Evolutionary conservation across 176 grass and related monocot species (phyloP), one percentile per base, ranked within the genome.

Genomic region (Carex scoparia): DNA sequence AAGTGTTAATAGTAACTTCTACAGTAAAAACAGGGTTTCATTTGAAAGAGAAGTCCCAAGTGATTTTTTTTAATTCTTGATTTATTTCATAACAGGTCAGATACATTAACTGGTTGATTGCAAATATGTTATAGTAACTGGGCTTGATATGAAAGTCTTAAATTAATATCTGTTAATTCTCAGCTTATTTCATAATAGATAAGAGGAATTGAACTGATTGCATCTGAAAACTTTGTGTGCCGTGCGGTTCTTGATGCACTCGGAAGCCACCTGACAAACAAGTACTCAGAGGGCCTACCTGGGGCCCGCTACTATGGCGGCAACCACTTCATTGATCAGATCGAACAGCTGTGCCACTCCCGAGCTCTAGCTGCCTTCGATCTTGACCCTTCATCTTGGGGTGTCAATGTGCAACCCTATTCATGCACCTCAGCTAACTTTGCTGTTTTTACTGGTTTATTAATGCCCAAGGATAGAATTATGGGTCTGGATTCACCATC

Each of bases 231-330:
- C 71, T 98, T 95, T 81, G 96, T 92, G 59, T 98, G 96, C 90
- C 96, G 91, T 55, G 93, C 93, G 2, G 96, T 98, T 40, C 96
- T 98, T 32, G 91, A 98, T 32, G 91, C 96, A 23, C 93, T 99
- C 10, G 96, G 96, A 61, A 99, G 96, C 88, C 96, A 99, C 79
- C 90, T 99, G 57, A 95, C 96, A n/a, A 99, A 99, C 84, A 99
- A 99, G 87, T 99, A 99, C 81, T 95, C 91, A 7, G 96, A 99
- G 87, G 96, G 96, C 0, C 82, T 79, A 35, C 96, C 96, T 0
- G 93, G 96, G 1, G 85, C 90, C 0, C 90, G 96, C 18, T 98
- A 98, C 85, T 98, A 98, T 46, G 85, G 91, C 13, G 96, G 93
- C 61, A 98, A 98, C 78, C 91, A 98, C 82, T 88, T 89, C 88